These are phyloP conservation scores for Perkinsus marinus DNA, from an alignment of 169 alveolate genomes.

Conservation along the genomic window DNA sequence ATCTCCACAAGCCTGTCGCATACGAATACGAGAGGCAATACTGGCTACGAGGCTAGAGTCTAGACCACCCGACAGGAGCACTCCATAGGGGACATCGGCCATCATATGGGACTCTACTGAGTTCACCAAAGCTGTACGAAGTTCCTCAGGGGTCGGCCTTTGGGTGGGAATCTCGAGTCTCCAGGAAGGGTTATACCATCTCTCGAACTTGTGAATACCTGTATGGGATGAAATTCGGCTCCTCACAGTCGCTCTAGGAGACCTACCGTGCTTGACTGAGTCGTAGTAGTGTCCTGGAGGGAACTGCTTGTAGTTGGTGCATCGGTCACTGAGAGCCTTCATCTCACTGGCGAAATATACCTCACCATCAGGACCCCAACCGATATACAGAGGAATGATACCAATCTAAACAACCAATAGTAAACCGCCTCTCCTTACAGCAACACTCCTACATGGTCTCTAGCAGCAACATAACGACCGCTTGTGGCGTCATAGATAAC, in stretches of 20 bases:
- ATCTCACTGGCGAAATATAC: constrained; percentile 23
- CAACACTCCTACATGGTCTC: constrained; percentile 31
- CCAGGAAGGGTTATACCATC: constrained; percentile 16
- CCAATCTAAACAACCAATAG: neutral
- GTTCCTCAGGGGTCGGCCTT: neutral
- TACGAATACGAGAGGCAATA: constrained; percentile 20
- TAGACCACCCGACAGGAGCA: constrained; percentile 67
- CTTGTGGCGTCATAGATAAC: constrained; percentile 22
- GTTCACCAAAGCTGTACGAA: neutral
- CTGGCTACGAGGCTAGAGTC: constrained; percentile 64
- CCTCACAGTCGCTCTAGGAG: neutral
- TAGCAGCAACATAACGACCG: constrained; percentile 16
- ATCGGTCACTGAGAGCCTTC: constrained; percentile 25
- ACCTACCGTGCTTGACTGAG: constrained; percentile 1
- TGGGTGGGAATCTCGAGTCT: constrained; percentile 2
- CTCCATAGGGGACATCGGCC: constrained; percentile 71
- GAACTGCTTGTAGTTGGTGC: constrained; percentile 18
- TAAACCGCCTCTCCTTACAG: neutral
- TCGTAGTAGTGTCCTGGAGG: constrained; percentile 37
- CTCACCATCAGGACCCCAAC: constrained; percentile 23
- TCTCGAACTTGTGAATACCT: neutral
- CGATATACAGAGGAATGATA: constrained; percentile 30
- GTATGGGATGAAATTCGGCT: too few species aligned
- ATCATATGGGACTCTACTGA: neutral
- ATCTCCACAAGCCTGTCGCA: neutral